Evolutionary conservation across 148 eudicot genomes (phyloP).

Genomic region (Chenopodium quinoa): DNA sequence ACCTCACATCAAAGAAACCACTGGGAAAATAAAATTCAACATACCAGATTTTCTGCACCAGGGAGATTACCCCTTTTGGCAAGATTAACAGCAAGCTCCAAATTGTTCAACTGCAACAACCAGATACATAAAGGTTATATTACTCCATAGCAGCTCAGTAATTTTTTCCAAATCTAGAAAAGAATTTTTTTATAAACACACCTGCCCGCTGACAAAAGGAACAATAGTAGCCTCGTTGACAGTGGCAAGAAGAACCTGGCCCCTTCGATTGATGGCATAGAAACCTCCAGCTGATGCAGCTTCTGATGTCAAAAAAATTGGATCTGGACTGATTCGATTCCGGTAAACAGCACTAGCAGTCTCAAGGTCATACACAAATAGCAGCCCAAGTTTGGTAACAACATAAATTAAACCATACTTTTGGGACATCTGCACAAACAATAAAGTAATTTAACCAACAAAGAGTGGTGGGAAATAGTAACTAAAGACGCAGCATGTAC

Average conservation of each 20-base stretch:
- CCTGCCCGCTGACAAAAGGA: constrained; percentile 97
- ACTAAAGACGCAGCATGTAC: not conserved
- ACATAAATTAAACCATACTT: constrained; percentile 88
- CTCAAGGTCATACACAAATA: constrained; percentile 94
- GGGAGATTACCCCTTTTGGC: constrained; percentile 98
- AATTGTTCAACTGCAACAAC: constrained; percentile 73
- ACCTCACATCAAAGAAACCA: not conserved
- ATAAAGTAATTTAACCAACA: not conserved
- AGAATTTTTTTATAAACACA: constrained; percentile 23
- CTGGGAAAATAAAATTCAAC: not conserved
- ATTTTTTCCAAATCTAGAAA: not conserved
- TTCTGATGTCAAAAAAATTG: constrained; percentile 91
- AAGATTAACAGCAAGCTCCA: constrained; percentile 98
- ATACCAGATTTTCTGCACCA: constrained; percentile 95
- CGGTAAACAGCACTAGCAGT: constrained; percentile 93
- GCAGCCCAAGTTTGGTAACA: constrained; percentile 93
- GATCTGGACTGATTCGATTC: constrained; percentile 96
- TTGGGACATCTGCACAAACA: constrained; percentile 67
- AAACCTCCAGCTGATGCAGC: constrained; percentile 92
- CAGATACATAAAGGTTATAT: constrained; percentile 1
- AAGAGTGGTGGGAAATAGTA: not conserved
- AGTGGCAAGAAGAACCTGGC: constrained; percentile 93
- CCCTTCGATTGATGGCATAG: constrained; percentile 90
- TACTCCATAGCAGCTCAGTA: not conserved
- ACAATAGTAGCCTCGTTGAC: constrained; percentile 88